Evolutionary conservation across 176 grass and related monocot species (phyloP).

Genomic region (Triticum dicoccoides): DNA sequence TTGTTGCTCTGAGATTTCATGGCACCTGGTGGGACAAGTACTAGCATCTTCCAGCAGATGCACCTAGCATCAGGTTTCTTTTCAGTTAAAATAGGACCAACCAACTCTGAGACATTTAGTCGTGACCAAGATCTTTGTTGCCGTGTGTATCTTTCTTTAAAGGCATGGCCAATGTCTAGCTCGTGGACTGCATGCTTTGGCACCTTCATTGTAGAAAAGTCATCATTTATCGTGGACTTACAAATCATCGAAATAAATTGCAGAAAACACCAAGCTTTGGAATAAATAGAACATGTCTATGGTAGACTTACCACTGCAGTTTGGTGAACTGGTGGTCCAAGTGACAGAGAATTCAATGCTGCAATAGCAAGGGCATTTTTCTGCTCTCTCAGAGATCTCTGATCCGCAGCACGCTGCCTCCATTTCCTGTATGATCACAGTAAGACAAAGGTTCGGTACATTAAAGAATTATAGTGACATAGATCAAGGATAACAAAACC

Average conservation of each 20-base stretch:
- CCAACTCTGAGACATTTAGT: constrained; percentile 70
- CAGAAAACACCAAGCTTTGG: constrained; percentile 17
- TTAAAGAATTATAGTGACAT: constrained; percentile 14
- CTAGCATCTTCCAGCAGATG: constrained; percentile 84
- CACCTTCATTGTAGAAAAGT: constrained; percentile 51
- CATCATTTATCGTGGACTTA: constrained; percentile 11
- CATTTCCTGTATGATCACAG: constrained; percentile 64
- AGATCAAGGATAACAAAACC: constrained; percentile 14
- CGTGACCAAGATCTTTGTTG: constrained; percentile 61
- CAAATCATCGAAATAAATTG: not conserved
- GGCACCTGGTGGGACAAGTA: constrained; percentile 46
- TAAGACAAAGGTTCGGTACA: constrained; percentile 19
- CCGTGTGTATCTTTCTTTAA: constrained; percentile 53
- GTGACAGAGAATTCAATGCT: constrained; percentile 69
- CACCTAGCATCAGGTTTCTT: constrained; percentile 67
- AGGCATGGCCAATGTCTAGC: constrained; percentile 63
- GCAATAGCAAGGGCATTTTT: constrained; percentile 57
- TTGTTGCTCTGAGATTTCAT: constrained; percentile 26
- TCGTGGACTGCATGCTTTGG: constrained; percentile 33
- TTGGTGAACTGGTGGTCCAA: constrained; percentile 63
- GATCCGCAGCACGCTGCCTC: constrained; percentile 52
- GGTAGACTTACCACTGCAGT: constrained; percentile 37
- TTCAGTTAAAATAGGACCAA: constrained; percentile 69
- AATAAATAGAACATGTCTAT: constrained; percentile 20
- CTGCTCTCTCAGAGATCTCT: constrained; percentile 55